Evolutionary conservation across 2,329 filamentous ascomycete genomes (phyloP), one percentile per base, ranked within the genome.

Genomic region (Fusarium fracticaudum): DNA sequence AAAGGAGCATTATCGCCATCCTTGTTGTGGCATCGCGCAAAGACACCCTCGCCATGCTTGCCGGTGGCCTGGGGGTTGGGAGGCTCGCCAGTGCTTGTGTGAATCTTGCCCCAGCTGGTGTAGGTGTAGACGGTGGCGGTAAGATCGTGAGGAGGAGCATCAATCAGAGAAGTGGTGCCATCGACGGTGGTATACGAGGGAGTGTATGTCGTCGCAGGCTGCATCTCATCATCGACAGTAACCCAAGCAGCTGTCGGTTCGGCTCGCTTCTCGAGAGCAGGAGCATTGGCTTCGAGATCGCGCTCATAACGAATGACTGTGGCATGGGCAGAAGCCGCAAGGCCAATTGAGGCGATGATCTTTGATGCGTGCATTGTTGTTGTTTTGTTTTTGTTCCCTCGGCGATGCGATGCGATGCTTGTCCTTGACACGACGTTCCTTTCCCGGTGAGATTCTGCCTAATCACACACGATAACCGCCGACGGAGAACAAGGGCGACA

Each of bases 221-320:
- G 80, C 74, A 86, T 86, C 48, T 86, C 82, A 58, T 84, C 83
- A 77, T 86, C 82, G 69, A 90, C 85, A 8, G 82, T 84, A 53
- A 90, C 86, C 88, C 88, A 90, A 40, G 85, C 83, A 26, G 84
- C 84, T 11, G 84, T 84, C 47, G 81, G 79, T n/a, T 78, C 78
- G 53, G 80, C 75, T 51, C 79, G 74, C 72, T 76, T 75, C 64
- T 76, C 72, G 37, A 79, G 67, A 54, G 17, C 66, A 8, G 51
- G 58, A 44, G 59, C 67, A 47, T 69, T 54, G 48, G 37, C 62
- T 54, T 69, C 60, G 31, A 72, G 41, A 44, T 67, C 67, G 35
- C 64, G 71, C 50, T 76, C 53, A 37, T 74, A 67, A 62, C 74
- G 76, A 35, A 76, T 66, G 68, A 68, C 73, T 43, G 76, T 71